phyloP scores from a whole-genome alignment of 257 asterid species.

The Solanum chaucha region DNA sequence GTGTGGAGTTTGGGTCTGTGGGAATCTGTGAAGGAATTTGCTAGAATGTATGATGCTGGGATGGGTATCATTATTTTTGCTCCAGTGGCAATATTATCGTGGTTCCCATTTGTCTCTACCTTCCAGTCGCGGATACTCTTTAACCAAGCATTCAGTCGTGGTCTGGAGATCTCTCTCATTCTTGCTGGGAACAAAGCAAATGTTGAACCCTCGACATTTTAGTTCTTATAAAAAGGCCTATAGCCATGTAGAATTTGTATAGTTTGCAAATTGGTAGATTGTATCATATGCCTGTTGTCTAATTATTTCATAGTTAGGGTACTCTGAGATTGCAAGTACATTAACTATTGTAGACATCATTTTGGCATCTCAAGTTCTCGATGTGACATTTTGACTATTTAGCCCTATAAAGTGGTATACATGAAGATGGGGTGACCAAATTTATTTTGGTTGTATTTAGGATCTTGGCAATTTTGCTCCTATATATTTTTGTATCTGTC shows the following conservation, averaged over 20 bases:
- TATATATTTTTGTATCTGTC: not conserved
- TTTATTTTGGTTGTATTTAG: not conserved
- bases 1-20: constrained; percentile 84
- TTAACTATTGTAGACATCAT: not conserved
- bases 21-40: constrained; percentile 95
- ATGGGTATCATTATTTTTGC: constrained; percentile 90
- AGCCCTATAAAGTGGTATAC: not conserved
- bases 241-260: not conserved
- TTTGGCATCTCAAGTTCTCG: not conserved
- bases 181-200: constrained; percentile 99
- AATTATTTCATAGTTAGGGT: not conserved
- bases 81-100: constrained; percentile 81
- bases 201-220: constrained; percentile 52
- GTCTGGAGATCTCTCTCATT: constrained; percentile 91
- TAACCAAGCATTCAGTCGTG: constrained; percentile 99
- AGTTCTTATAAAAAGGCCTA: not conserved
- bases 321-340: not conserved
- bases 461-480: not conserved
- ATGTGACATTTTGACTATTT: not conserved
- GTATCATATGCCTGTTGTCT: not conserved
- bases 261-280: not conserved
- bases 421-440: not conserved
- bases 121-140: constrained; percentile 97
- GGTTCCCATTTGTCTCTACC: constrained; percentile 97
- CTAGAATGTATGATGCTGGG: constrained; percentile 96